phyloP scores from a whole-genome alignment of 768 basidiomycete genomes.

The Phylloporus arenicola region DNA sequence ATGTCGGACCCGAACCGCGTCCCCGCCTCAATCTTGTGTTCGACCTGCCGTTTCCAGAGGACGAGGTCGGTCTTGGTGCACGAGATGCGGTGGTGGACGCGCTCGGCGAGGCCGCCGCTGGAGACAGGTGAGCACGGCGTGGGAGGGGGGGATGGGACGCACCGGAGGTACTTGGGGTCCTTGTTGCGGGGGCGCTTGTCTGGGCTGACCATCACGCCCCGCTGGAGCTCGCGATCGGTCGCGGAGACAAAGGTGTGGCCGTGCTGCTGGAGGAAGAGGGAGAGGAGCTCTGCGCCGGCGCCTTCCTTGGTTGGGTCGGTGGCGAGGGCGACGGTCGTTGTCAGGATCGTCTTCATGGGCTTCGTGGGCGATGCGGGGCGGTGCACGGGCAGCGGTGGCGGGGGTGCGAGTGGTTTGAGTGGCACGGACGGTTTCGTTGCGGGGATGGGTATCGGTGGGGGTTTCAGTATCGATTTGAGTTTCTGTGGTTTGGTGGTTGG shows the following conservation, averaged over 20 bases:
- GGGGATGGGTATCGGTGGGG: slow-evolving; percentile 20
- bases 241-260: slow-evolving; percentile 32
- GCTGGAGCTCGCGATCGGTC: slow-evolving; percentile 35
- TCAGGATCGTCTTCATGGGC: slow-evolving; percentile 44
- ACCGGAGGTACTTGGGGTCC: slow-evolving; percentile 46
- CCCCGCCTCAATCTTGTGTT: slow-evolving; percentile 31
- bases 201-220: slow-evolving; percentile 57
- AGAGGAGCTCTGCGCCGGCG: slow-evolving; percentile 46
- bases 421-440: slow-evolving; percentile 7
- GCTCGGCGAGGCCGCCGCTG: slow-evolving; percentile 56
- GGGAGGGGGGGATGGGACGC: slow-evolving; percentile 13
- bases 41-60: slow-evolving; percentile 51
- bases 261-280: slow-evolving; percentile 48
- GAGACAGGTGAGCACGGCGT: no score
- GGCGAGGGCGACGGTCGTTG: slow-evolving; percentile 47
- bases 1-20: slow-evolving; percentile 35
- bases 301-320: slow-evolving; percentile 49
- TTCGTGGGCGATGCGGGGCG: slow-evolving; percentile 27
- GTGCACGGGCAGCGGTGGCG: slow-evolving; percentile 25
- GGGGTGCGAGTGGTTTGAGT: slow-evolving; percentile 28
- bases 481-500: slow-evolving; percentile 8
- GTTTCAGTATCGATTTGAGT: slow-evolving; percentile 24
- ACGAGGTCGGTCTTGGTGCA: slow-evolving; percentile 41
- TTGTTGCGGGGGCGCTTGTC: slow-evolving; percentile 45
- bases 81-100: slow-evolving; percentile 39